phyloP scores from a whole-genome alignment of 2,329 filamentous ascomycete species.

The Shiraia bambusicola region DNA sequence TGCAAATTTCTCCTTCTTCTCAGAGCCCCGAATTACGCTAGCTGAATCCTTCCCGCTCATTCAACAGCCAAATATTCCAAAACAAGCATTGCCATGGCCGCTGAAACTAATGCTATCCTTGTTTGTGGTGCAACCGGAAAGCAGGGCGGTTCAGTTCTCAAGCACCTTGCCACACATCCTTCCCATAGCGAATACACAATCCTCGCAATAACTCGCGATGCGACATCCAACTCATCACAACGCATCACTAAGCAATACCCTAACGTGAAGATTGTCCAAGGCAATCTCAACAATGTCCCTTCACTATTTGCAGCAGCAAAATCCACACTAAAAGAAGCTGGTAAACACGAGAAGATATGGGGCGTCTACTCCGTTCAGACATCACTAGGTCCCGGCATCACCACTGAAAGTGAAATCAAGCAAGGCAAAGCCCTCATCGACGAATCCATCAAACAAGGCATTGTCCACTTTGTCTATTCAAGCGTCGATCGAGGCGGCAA shows the following conservation, averaged over 20 bases:
- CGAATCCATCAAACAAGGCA: slow-evolving; percentile 55
- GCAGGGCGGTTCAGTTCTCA: slow-evolving; percentile 49
- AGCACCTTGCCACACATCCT: slow-evolving; percentile 43
- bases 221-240: slow-evolving; percentile 54
- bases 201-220: slow-evolving; percentile 62
- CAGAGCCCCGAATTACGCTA: neutral
- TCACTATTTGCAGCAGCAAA: slow-evolving; percentile 54
- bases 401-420: slow-evolving; percentile 49
- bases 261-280: slow-evolving; percentile 58
- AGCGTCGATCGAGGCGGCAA: slow-evolving; percentile 65
- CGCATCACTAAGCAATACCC: slow-evolving; percentile 49
- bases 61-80: slow-evolving; percentile 7
- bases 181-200: slow-evolving; percentile 50
- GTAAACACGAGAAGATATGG: slow-evolving; percentile 49
- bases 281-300: slow-evolving; percentile 56
- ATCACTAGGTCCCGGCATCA: slow-evolving; percentile 45
- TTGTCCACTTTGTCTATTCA: slow-evolving; percentile 64
- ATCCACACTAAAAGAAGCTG: slow-evolving; percentile 37
- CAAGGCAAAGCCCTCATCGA: slow-evolving; percentile 63
- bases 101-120: slow-evolving; percentile 44
- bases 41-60: neutral
- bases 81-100: slow-evolving; percentile 25
- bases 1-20: too few relatives aligned
- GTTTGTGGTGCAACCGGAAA: slow-evolving; percentile 51
- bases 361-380: slow-evolving; percentile 66